A percentile compares a stretch with the other conserved stretches of the same genome.
phyloP scores from a whole-genome alignment of 345 rosid species.

The Melaleuca quinquenervia region DNA sequence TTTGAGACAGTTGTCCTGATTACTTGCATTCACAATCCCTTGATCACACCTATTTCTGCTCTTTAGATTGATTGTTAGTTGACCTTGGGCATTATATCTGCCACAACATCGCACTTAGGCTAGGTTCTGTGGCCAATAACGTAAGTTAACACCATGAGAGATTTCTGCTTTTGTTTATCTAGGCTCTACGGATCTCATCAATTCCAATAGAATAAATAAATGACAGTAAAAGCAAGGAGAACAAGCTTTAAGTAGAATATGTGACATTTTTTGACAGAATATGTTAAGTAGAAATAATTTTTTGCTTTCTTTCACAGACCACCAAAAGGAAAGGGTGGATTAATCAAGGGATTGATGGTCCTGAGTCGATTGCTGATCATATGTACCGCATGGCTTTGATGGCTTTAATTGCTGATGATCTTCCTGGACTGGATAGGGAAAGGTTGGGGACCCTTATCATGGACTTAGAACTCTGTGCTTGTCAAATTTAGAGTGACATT shows the following conservation, averaged over 20 bases:
- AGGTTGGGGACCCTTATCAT: conserved; percentile 16
- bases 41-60: not conserved
- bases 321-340: conserved; percentile 97
- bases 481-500: not conserved
- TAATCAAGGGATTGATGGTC: conserved; percentile 65
- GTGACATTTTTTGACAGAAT: not conserved
- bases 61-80: not conserved
- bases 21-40: not conserved
- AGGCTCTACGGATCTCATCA: not conserved
- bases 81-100: not conserved
- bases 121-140: not conserved
- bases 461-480: not conserved
- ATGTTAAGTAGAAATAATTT: not conserved
- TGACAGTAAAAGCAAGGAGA: not conserved
- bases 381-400: conserved; percentile 94
- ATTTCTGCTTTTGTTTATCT: not conserved
- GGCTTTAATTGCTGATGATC: conserved; percentile 72
- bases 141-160: not conserved
- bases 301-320: conserved; percentile 25
- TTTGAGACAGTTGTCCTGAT: not conserved
- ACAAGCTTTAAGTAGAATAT: not conserved
- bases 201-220: not conserved
- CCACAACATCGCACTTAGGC: not conserved
- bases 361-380: conserved; percentile 92
- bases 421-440: conserved; percentile 73